Base-by-base conservation (phyloP, 345 rosid genomes). In the Bretschneidera sinensis region DNA sequence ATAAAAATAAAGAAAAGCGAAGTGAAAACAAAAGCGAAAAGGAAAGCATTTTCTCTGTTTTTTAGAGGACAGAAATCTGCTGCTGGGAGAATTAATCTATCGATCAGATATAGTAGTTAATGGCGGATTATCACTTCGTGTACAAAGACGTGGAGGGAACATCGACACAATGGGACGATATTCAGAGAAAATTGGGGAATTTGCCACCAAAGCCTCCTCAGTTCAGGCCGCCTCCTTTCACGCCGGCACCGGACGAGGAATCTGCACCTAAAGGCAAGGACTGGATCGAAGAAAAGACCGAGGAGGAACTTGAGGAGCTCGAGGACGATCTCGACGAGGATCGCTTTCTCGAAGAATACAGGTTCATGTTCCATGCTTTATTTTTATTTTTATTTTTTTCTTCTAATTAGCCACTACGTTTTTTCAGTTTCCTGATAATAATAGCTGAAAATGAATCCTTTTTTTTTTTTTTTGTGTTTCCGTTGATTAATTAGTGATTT, bases 121-220 rank as follows among this genome's bases (percentile, higher is more conserved):
- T 94, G 99, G 97, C 81, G 64, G 96, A 94, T 65, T 94, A 94
- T 74, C 99, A 94, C 73, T 90, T 83, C 53, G 88, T 90, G 54
- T 88, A 94, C 85, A 94, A 90, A 69, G 99, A 94, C 76, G 74
- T 86, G 9, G 97, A 94, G 57, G 99, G 99, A 59, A 79, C 99
- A 10, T 91, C 99, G 58, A 94, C 99, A 15, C 92, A 94, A 63
- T 94, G 99, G 99, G 99, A 94, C 67, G 97, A 94, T 68, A 88
- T 94, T 25, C 99, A 94, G 79, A 76, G 95, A 74, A 94, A 88
- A 79, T 78, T 94, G 43, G 99, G 97, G 28, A 94, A 91, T 70
- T 76, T 94, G 16, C 97, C 97, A 6, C 76, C 63, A 21, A 94
- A 88, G 61, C 79, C 95, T 17, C 92, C 99, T 8, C 76, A 87